These are phyloP conservation scores for Herpotrichia juniperi DNA, from an alignment of 2,329 filamentous ascomycete genomes.

Conservation along the genomic window DNA sequence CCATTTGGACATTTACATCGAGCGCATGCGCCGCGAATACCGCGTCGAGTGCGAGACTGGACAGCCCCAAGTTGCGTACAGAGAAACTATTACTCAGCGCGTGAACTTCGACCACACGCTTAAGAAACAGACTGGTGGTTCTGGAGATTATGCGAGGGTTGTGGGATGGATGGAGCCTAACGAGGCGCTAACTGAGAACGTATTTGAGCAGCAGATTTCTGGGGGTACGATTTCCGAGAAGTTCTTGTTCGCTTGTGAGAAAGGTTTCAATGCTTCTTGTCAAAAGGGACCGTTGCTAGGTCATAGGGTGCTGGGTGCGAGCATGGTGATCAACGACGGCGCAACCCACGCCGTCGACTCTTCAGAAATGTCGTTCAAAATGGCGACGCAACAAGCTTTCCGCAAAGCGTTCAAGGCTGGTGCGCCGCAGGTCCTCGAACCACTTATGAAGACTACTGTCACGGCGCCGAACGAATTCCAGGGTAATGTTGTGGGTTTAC, in stretches of 20 bases:
- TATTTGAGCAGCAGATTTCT: slow-evolving; percentile 84
- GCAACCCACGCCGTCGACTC: slow-evolving; percentile 98
- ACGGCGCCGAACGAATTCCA: slow-evolving; percentile 97
- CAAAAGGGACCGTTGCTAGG: slow-evolving; percentile 89
- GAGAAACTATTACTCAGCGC: slow-evolving; percentile 83
- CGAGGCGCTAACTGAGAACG: slow-evolving; percentile 72
- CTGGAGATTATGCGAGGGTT: slow-evolving; percentile 93
- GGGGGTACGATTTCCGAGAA: slow-evolving; percentile 95
- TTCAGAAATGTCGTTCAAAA: slow-evolving; percentile 94
- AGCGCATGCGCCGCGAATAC: slow-evolving; percentile 96
- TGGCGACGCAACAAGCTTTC: slow-evolving; percentile 95
- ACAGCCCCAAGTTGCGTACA: slow-evolving; percentile 94
- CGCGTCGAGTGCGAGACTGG: slow-evolving; percentile 95
- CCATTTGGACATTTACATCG: slow-evolving; percentile 95
- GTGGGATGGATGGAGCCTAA: slow-evolving; percentile 91
- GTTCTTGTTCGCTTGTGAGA: slow-evolving; percentile 91
- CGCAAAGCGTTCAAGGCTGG: slow-evolving; percentile 86
- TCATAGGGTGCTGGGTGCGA: slow-evolving; percentile 86
- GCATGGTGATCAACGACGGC: slow-evolving; percentile 94
- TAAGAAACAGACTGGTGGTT: slow-evolving; percentile 94
- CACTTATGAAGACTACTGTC: slow-evolving; percentile 97
- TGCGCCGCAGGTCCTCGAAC: slow-evolving; percentile 85
- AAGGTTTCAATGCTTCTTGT: slow-evolving; percentile 86
- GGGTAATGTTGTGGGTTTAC: slow-evolving; percentile 88
- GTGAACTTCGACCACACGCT: slow-evolving; percentile 91